Percentiles rank a stretch among this genome's conserved stretches.
phyloP scores from a whole-genome alignment of 2,329 filamentous ascomycete species.

The Cladorrhinum sp. region DNA sequence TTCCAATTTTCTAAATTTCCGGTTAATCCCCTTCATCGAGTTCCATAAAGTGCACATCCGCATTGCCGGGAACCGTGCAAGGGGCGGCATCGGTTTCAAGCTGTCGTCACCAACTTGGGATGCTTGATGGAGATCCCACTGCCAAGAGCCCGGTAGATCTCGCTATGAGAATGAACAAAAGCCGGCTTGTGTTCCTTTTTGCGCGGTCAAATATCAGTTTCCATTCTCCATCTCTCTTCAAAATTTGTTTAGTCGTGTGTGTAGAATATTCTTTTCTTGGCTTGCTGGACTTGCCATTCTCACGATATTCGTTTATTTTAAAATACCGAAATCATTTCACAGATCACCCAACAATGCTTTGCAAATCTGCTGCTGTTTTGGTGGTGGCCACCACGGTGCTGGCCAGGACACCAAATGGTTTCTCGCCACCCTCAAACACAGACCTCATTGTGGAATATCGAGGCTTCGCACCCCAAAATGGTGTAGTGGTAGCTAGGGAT shows the following conservation, averaged over 20 bases:
- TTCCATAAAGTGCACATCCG: background rate
- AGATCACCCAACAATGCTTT: constrained; percentile 31
- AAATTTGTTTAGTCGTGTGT: background rate
- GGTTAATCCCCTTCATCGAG: background rate
- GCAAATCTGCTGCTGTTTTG: constrained; percentile 32
- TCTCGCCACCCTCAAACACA: constrained; percentile 37
- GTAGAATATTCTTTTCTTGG: background rate
- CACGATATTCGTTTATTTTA: too few species aligned
- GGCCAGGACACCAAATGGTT: constrained; percentile 42
- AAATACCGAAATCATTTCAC: too few species aligned
- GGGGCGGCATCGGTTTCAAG: constrained; percentile 15
- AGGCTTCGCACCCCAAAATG: constrained; percentile 37
- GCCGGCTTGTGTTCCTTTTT: background rate
- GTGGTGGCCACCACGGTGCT: constrained; percentile 34
- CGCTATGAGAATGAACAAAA: background rate
- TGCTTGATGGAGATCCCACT: constrained; percentile 9
- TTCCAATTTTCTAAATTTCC: background rate
- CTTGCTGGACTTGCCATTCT: constrained; percentile 8
- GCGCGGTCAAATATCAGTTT: background rate
- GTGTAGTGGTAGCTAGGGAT: constrained; percentile 37
- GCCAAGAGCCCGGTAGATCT: constrained; percentile 4
- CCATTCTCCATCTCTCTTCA: background rate
- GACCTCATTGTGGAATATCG: constrained; percentile 42
- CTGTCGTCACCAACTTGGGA: background rate
- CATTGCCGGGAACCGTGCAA: constrained; percentile 7